These are phyloP conservation scores for Polytolypa hystricis DNA, from an alignment of 2,329 filamentous ascomycete genomes.

Conservation along the genomic window DNA sequence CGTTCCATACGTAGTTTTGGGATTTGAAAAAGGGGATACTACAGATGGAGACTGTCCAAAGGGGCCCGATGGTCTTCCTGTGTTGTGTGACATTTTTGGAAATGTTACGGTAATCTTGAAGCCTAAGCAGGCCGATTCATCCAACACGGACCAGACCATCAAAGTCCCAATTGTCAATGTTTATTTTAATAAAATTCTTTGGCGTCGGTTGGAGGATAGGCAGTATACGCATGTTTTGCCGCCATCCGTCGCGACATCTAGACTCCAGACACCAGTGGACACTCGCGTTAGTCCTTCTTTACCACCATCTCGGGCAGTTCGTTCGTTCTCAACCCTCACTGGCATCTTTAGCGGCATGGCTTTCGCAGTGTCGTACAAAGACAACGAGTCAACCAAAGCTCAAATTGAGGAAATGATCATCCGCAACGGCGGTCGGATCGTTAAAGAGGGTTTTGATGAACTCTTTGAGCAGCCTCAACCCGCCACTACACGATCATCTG, in stretches of 20 bases:
- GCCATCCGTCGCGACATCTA: conserved; percentile 11
- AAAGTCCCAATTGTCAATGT: conserved; percentile 34
- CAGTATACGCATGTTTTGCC: conserved; percentile 22
- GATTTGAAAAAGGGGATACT: conserved; percentile 23
- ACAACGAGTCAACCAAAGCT: conserved; percentile 46
- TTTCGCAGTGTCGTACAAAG: conserved; percentile 69
- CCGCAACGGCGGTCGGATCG: conserved; percentile 59
- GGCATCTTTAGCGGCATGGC: conserved; percentile 68
- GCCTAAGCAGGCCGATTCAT: conserved; percentile 33
- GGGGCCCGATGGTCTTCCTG: too few species aligned
- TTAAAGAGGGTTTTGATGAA: conserved; percentile 68
- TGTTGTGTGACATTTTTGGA: too few species aligned
- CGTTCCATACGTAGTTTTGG: conserved; percentile 32
- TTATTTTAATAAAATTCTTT: conserved; percentile 37
- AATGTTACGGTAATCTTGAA: conserved; percentile 30
- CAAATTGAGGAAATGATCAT: conserved; percentile 52
- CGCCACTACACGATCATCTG: background rate
- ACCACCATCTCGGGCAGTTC: conserved; percentile 40
- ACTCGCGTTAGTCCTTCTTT: conserved; percentile 33
- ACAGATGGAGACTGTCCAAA: too few species aligned
- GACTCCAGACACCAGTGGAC: conserved; percentile 28
- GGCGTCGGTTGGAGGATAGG: conserved; percentile 35
- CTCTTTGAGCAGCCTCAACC: conserved; percentile 49
- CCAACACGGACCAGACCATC: conserved; percentile 23
- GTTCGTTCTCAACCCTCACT: conserved; percentile 17